Percentiles rank a stretch among this genome's conserved stretches.
phyloP scores from a whole-genome alignment of 1,284 basidiomycete genomes.

The Moesziomyces aphidis region DNA sequence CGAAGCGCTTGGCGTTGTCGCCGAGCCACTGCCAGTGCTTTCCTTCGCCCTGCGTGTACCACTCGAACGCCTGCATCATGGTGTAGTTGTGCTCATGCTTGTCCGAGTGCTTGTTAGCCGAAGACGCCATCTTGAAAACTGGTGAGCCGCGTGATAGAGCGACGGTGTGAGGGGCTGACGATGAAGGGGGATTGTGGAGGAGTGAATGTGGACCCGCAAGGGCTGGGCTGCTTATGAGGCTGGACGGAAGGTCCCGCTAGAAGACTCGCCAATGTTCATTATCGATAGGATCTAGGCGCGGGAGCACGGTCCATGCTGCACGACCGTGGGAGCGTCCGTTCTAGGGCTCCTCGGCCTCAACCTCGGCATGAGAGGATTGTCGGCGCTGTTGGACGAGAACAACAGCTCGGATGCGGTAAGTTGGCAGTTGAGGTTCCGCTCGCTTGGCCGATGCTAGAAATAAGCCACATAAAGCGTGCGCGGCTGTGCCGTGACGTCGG shows the following conservation, averaged over 20 bases:
- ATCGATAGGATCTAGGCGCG: too few species aligned
- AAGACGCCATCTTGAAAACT: conserved; percentile 42
- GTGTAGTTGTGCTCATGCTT: conserved; percentile 54
- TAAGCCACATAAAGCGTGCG: too few species aligned
- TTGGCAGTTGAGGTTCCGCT: neutral
- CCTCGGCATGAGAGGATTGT: neutral
- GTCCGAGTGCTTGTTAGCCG: conserved; percentile 52
- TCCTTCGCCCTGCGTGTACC: conserved; percentile 71
- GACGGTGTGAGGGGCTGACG: too few species aligned
- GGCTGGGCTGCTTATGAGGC: neutral
- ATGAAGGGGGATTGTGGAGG: neutral
- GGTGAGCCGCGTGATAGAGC: neutral
- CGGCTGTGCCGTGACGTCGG: neutral
- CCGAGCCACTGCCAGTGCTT: conserved; percentile 85
- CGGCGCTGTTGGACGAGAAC: neutral
- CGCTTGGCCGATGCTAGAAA: neutral
- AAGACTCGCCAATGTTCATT: too few species aligned
- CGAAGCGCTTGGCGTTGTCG: conserved; percentile 76
- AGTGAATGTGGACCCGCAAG: neutral
- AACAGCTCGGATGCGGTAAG: neutral
- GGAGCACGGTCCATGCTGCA: neutral
- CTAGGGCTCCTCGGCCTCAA: neutral
- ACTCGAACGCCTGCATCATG: conserved; percentile 58
- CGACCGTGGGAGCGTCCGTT: too few species aligned
- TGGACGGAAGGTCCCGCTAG: too few species aligned